These are phyloP conservation scores for Zygotorulaspora chibaensis DNA, from an alignment of 805 yeast genomes.

Conservation along the genomic window DNA sequence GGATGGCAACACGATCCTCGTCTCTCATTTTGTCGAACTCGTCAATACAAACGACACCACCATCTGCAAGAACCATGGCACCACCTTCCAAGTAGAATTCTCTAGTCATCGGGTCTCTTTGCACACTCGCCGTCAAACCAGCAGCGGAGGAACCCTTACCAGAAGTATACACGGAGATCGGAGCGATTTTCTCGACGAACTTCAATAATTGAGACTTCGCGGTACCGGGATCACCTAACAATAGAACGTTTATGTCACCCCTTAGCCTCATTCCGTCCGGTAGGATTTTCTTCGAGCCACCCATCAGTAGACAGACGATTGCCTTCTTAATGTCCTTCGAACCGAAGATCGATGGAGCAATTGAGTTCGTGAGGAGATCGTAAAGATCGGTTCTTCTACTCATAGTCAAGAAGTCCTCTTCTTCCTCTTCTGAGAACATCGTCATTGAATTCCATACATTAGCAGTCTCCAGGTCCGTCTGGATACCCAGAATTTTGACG, in stretches of 20 bases:
- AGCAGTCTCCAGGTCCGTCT: slow-evolving; percentile 72
- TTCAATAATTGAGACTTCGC: slow-evolving; percentile 95
- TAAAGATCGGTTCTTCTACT: slow-evolving; percentile 82
- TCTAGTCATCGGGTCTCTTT: slow-evolving; percentile 79
- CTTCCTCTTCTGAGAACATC: slow-evolving; percentile 86
- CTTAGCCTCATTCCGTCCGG: slow-evolving; percentile 96
- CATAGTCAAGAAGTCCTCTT: slow-evolving; percentile 78
- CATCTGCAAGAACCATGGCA: slow-evolving; percentile 99
- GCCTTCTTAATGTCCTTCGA: slow-evolving; percentile 90
- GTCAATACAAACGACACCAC: slow-evolving; percentile 98
- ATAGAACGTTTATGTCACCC: slow-evolving; percentile 91
- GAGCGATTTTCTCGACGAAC: slow-evolving; percentile 91
- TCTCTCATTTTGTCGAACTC: slow-evolving; percentile 99
- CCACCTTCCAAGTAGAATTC: slow-evolving; percentile 98
- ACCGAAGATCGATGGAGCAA: slow-evolving; percentile 97
- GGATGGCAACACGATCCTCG: slow-evolving; percentile 97
- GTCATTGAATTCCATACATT: slow-evolving; percentile 45
- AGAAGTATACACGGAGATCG: slow-evolving; percentile 92
- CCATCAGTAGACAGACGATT: slow-evolving; percentile 84
- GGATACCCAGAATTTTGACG: slow-evolving; percentile 79
- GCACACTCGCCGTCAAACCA: slow-evolving; percentile 97
- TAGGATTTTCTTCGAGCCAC: slow-evolving; percentile 86
- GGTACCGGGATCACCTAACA: slow-evolving; percentile 98
- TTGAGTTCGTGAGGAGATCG: slow-evolving; percentile 77
- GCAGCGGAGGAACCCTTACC: slow-evolving; percentile 99